Evolutionary conservation across 2,329 filamentous ascomycete genomes (phyloP), one percentile per base, ranked within the genome.

Genomic region (Colletotrichum lentis): DNA sequence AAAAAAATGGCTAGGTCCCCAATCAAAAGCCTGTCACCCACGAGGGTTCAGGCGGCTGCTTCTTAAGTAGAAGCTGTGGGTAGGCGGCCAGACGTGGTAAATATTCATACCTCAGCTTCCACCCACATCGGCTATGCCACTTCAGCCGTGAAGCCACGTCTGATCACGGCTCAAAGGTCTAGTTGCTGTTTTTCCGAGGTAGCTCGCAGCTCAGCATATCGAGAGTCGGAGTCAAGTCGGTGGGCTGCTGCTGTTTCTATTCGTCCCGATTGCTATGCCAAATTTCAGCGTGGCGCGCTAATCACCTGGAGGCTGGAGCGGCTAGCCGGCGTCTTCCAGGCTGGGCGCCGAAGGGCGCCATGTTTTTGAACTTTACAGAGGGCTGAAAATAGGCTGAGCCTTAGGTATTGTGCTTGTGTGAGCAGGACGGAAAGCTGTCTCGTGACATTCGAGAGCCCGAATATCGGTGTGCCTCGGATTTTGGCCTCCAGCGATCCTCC

Each of bases 281-380:
- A n/a, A 27, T 37, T 53, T 59, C 62, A 58, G 37, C 46, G 62
- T 59, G 62, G 62, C 62, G 62, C 62, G 46, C 62, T 64, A 64
- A 22, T 35, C 58, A 41, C 12, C 3, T 24, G 24, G 2, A 24
- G 4, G 24, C 4, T 16, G 20, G 14, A 18, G 20, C 7, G 20
- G 6, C 53, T 52, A 27, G 18, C 18, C 22, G 20, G 41, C 24
- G 39, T 16, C 49, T 52, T 5, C 18, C 8, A 31, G 7, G 35
- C 14, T n/a, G 35, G 22, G 16, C 46, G 24, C 4, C 10, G 14
- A 22, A 27, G 16, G 3, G 6, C 7, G 3, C 55, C n/a, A 20
- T 7, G 18, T 39, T 16, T 5, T 20, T 16, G 22, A 37, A 18
- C 14, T 16, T 11, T 35, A n/a, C 1, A 14, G 5, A 18, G 12